Base-by-base conservation (phyloP, 169 alveolate species). In the Plasmodium inui region DNA sequence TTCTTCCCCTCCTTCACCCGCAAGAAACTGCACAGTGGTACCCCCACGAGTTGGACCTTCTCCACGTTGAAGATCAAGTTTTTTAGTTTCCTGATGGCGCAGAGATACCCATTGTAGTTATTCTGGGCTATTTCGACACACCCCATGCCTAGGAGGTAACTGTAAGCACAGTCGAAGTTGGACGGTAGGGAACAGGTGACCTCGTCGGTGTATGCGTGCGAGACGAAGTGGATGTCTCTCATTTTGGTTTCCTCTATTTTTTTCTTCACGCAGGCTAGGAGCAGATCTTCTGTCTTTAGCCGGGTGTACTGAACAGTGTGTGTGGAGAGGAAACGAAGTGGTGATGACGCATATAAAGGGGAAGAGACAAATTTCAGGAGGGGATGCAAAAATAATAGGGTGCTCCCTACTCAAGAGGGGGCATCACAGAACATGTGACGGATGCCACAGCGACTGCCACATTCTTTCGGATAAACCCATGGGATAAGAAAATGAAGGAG, bases 121-220 rank as follows among this genome's bases (percentile, higher is more conserved):
- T 96, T 94, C 76, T 94, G 95, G 32, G 97, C 96, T 53, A 98
- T 96, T 37, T 98, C 97, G 0, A 98, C 98, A 19, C 99, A 99
- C 73, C 96, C 97, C 57, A 97, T 96, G 79, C 99, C 99, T 67
- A 98, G 94, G 30, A 98, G 98, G 91, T 98, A 99, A 97, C 99
- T 98, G 95, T 99, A 99, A 83, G 98, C 96, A 53, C 99, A 96
- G 94, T 99, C 99, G 93, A 99, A 99, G 82, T 97, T 97, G 78
- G 98, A 94, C 14, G 99, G 99, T 84, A 98, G 93, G n/a, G 99
- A 99, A 92, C 99, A 97, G 85, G 99, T 98, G 73, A 99, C 99
- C 84, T 99, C 99, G 84, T 98, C 46, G 12, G 76, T 83, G 37
- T 84, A 84, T 2, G 79, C 73, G 10, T 84, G 84, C 0, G 92